phyloP scores from a whole-genome alignment of 2,329 filamentous ascomycete species.

The Colletotrichum tofieldiae region DNA sequence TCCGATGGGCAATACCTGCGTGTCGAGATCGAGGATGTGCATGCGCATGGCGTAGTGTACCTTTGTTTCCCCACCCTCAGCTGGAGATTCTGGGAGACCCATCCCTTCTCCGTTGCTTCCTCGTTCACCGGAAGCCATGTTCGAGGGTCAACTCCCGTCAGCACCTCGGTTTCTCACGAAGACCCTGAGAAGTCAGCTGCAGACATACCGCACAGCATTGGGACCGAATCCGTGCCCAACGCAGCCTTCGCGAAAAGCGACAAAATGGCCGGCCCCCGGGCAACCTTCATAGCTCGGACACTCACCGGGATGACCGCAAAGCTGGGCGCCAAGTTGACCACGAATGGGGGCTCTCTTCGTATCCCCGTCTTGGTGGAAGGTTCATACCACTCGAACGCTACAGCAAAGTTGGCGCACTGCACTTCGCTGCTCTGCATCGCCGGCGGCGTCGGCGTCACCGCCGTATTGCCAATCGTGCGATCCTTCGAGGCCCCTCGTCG shows the following conservation, averaged over 20 bases:
- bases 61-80: constrained; percentile 39
- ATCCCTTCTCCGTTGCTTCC: constrained; percentile 34
- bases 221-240: no score
- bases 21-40: constrained; percentile 23
- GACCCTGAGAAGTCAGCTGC: no score
- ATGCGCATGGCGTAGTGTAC: constrained; percentile 37
- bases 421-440: constrained; percentile 49
- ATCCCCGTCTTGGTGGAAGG: constrained; percentile 50
- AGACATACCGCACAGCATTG: no score
- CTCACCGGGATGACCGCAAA: constrained; percentile 44
- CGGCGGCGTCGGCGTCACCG: constrained; percentile 53
- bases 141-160: no score
- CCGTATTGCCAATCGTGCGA: constrained; percentile 48
- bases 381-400: constrained; percentile 47
- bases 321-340: constrained; percentile 37
- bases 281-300: no score
- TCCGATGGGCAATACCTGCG: constrained; percentile 32
- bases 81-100: constrained; percentile 39
- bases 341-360: constrained; percentile 1
- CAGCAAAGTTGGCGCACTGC: background rate
- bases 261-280: no score
- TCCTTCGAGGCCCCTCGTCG: constrained; percentile 18
- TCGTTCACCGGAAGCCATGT: no score
- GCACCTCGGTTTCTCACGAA: no score
- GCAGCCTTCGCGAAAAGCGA: no score